phyloP scores from a whole-genome alignment of 225 moss, liverwort and hornwort genomes.

The Physcomitrellopsis africana region DNA sequence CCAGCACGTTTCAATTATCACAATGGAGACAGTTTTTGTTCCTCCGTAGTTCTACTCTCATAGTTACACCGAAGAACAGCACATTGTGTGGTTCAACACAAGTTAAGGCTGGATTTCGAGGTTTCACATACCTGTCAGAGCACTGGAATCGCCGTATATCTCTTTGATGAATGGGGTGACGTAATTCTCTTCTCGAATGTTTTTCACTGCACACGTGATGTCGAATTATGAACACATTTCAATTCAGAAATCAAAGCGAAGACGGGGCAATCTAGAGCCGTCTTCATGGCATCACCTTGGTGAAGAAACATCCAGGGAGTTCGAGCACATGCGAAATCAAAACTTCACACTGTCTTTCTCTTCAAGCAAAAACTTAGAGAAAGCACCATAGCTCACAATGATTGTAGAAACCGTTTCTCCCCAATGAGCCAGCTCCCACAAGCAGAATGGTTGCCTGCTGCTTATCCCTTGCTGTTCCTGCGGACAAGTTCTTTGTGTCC shows the following conservation, averaged over 20 bases:
- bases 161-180: conserved; percentile 51
- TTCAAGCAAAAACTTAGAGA: conserved; percentile 2
- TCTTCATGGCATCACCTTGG: not conserved
- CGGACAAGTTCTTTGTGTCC: conserved; percentile 45
- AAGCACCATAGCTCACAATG: conserved; percentile 33
- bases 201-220: conserved; percentile 35
- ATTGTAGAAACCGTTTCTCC: conserved; percentile 59
- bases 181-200: conserved; percentile 46
- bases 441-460: conserved; percentile 50
- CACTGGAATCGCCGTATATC: conserved; percentile 45
- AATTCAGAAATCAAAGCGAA: not conserved
- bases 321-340: not conserved
- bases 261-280: not conserved
- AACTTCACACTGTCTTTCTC: not conserved
- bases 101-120: not conserved
- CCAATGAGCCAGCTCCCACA: conserved; percentile 58
- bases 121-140: conserved; percentile 32
- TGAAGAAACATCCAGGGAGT: not conserved
- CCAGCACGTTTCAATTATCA: not conserved
- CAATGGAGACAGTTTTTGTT: not conserved
- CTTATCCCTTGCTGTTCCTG: conserved; percentile 45
- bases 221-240: conserved; percentile 5
- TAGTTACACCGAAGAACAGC: no score
- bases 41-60: not conserved
- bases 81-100: not conserved